These are phyloP conservation scores for Vigna nakashimae DNA, from an alignment of 306 rosid genomes.

Conservation along the genomic window DNA sequence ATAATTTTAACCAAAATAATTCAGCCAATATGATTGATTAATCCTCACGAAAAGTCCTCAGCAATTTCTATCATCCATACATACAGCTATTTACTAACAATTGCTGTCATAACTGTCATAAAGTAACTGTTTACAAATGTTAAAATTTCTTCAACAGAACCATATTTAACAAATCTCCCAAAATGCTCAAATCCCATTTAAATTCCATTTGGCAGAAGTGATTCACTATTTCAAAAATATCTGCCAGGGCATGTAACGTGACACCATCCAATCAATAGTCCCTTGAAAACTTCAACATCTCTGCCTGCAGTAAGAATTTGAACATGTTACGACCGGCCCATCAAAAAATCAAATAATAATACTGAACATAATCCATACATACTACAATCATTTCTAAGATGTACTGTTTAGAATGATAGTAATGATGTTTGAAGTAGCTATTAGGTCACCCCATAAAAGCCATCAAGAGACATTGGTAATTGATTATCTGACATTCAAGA, in stretches of 20 bases:
- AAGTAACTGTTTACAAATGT: conserved; percentile 20
- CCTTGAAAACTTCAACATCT: conserved; percentile 68
- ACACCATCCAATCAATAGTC: conserved; percentile 54
- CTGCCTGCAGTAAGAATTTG: conserved; percentile 60
- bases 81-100: conserved; percentile 11
- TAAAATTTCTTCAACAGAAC: conserved; percentile 23
- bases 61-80: conserved; percentile 35
- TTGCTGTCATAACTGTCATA: conserved; percentile 1
- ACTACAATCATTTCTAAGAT: conserved; percentile 22
- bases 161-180: conserved; percentile 35
- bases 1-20: not conserved
- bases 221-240: conserved; percentile 16
- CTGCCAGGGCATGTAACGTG: conserved; percentile 9
- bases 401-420: not conserved
- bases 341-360: not conserved
- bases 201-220: conserved; percentile 4
- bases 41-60: not conserved
- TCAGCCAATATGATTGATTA: not conserved
- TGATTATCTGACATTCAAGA: conserved; percentile 13
- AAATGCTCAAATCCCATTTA: conserved; percentile 24
- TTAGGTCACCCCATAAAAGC: not conserved
- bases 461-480: not conserved
- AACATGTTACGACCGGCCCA: conserved; percentile 27
- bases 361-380: not conserved
- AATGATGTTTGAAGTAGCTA: not conserved